Evolutionary conservation across 176 grass and related monocot species (phyloP).

Genomic region (Hyparrhenia diplandra): DNA sequence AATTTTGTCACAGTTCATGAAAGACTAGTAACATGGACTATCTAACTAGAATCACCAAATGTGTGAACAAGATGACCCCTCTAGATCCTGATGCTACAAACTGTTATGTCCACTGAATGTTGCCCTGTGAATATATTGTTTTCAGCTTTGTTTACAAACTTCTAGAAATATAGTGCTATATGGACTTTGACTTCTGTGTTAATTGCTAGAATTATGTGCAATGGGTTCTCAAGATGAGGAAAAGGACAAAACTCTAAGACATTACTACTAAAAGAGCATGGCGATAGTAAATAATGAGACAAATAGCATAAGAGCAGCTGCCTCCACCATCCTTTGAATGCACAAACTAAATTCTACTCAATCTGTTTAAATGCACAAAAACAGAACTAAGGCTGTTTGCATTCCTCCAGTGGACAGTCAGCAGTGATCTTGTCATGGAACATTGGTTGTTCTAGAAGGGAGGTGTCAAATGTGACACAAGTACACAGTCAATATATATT

Average conservation of each 20-base stretch:
- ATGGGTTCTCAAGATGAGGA: neutral
- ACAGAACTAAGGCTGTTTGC: neutral
- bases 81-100: neutral
- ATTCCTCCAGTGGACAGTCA: neutral
- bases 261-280: neutral
- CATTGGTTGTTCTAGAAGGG: neutral
- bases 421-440: neutral
- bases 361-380: constrained; percentile 7
- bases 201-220: neutral
- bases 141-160: neutral
- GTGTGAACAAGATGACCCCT: neutral
- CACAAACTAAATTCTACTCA: neutral
- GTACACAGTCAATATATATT: neutral
- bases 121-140: neutral
- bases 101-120: neutral
- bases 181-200: neutral
- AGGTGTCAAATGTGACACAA: neutral
- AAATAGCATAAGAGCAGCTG: neutral
- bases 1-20: constrained; percentile 5
- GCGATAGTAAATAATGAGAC: neutral
- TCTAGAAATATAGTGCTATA: neutral
- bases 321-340: neutral
- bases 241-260: neutral
- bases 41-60: neutral
- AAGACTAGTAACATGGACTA: neutral